Percentiles rank a stretch among this genome's conserved stretches.
Evolutionary conservation across 1,139 yeast species (phyloP).

Genomic region (Yamadazyma sp.): DNA sequence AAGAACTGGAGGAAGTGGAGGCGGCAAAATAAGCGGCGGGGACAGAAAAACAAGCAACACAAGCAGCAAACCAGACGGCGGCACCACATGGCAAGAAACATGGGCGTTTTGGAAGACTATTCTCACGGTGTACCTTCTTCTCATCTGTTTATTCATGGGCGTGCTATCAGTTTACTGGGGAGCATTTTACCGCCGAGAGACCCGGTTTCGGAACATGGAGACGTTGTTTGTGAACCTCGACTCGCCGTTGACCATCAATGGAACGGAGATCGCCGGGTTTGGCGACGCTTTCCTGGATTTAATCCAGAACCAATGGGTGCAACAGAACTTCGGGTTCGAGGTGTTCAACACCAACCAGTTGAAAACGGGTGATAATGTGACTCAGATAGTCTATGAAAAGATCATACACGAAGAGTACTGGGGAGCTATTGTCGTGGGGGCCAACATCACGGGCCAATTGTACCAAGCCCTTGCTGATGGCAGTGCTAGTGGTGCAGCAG

Average conservation of each 20-base stretch:
- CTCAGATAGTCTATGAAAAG: constrained; percentile 32
- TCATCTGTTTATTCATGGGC: constrained; percentile 21
- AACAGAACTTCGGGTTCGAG: constrained; percentile 4
- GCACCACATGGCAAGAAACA: not conserved
- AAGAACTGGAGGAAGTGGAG: not conserved
- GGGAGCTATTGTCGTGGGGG: constrained; percentile 49
- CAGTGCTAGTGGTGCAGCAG: constrained; percentile 19
- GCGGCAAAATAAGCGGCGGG: not conserved
- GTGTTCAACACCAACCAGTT: not conserved
- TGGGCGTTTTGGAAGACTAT: constrained; percentile 2
- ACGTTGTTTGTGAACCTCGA: constrained; percentile 52
- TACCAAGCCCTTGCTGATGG: constrained; percentile 29
- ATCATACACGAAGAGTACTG: constrained; percentile 54
- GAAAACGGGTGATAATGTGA: constrained; percentile 11
- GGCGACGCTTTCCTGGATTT: constrained; percentile 33
- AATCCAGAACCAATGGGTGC: constrained; percentile 17
- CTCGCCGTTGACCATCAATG: constrained; percentile 20
- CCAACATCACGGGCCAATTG: constrained; percentile 42
- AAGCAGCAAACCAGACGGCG: not conserved
- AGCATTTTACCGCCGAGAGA: constrained; percentile 42
- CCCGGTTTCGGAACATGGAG: constrained; percentile 38
- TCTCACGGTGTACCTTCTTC: not conserved
- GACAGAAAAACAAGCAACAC: not conserved
- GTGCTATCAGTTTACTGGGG: constrained; percentile 64
- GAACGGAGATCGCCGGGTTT: constrained; percentile 24